Evolutionary conservation across 164 flowering plant species (phyloP), one percentile per base, ranked within the genome.

Genomic region (Nymphaea thermarum): DNA sequence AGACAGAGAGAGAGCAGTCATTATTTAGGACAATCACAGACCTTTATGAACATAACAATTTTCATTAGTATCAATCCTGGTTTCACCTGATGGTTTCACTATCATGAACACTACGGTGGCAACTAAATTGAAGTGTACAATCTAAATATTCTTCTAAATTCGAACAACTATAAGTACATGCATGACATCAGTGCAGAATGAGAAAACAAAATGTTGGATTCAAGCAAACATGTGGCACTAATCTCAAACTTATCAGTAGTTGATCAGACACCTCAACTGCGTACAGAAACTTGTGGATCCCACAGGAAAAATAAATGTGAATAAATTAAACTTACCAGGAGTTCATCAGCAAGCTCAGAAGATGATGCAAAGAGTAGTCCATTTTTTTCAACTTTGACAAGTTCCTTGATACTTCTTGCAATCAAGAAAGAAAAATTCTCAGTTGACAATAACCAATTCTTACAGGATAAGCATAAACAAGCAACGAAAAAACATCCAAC

Each of bases 291-390:
- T 61, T 61, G 25, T 4, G 42, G 16, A 61, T 61, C n/a, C 8
- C 42, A n/a, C 3, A 47, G 55, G 55, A 7, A 6, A 41, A 42
- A 18, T 55, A 18, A 4, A 36, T 4, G 36, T 59, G n/a, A 4
- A 47, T 42, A 4, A 25, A 60, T 55, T 4, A 43, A 70, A 67
- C 82, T 78, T 84, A 91, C 98, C 88, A 89, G 67, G 65, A 94
- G 90, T 77, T 89, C 81, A 75, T 91, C 95, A 65, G 98, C 97
- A 62, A 91, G 81, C 79, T 94, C 98, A 55, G 93, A 89, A 63
- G 99, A 85, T 44, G 99, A 86, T 60, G 99, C 91, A 78, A 94
- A 91, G 51, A 94, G 93, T 12, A 91, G 87, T 44, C 96, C 93
- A 68, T 87, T 90, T 77, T 76, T 74, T 59, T 83, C 86, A 68